Base-by-base conservation (phyloP, 2,329 filamentous ascomycete species). In the Aspergillus uvarum region DNA sequence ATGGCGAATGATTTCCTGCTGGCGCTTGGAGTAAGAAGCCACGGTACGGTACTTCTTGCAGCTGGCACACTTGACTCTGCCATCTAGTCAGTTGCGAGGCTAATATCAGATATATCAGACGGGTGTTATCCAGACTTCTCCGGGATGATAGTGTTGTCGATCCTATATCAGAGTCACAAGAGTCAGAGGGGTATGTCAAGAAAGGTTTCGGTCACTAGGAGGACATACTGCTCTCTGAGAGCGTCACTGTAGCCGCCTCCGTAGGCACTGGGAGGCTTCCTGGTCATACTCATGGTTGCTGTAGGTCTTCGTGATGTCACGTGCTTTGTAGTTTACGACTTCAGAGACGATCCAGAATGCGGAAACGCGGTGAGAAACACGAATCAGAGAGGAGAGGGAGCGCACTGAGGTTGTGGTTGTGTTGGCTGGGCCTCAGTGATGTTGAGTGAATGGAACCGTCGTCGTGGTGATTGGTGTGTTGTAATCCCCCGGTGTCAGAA, bases 21-120 rank as follows among this genome's bases (percentile, higher is more conserved):
- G 81, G 35, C 77, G 80, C 31, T 79, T 78, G 1, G 83, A 84
- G 65, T 74, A 85, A 35, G 68, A 69, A 1, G 55, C 61, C 7
- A 72, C 67, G 11, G 61, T 65, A 26, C 76, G 76, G 47, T 72
- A 76, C 58, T 79, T 80, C 26, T 70, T 68, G 70, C 83, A 85
- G 10, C 75, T 74, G 14, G 69, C 69, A 67, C 83, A 85, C 55
- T 77, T 77, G 63, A 83, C 72, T 60, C 79, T 82, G 59, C 16
- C 5, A 29, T 24, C n/a, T 12, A 38, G 32, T 65, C 26, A 59
- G 52, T n/a, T 19, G 47, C 61, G 32, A 3, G 47, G 47, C 8
- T 7, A 14, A 19, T 4, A 54, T 14, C 19, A 24, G n/a, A 32
- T 16, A 21, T n/a, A 14, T 16, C n/a, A 21, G 5, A 10, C 11